These are phyloP conservation scores for Cupressus sempervirens DNA, from an alignment of 75 land plant species.

Conservation along the genomic window DNA sequence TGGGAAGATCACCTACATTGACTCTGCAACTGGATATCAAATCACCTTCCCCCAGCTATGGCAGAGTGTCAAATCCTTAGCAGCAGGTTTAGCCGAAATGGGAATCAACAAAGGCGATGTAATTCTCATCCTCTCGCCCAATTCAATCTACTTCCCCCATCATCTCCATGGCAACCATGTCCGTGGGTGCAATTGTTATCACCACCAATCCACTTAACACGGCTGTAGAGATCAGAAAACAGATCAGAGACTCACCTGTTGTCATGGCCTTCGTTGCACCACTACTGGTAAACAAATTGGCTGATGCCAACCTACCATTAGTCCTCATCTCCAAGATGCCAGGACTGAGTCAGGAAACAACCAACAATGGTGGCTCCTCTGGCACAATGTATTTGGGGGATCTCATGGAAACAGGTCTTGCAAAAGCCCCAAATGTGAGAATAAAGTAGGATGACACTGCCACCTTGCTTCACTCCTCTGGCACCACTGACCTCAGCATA, in stretches of 20 bases:
- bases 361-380: constrained; percentile 12
- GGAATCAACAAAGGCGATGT: constrained; percentile 74
- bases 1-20: constrained; percentile 67
- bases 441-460: constrained; percentile 22
- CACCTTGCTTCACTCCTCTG: constrained; percentile 76
- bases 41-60: constrained; percentile 65
- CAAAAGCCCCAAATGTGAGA: neutral
- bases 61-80: constrained; percentile 47
- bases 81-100: constrained; percentile 24
- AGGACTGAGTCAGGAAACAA: neutral
- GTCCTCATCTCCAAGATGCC: constrained; percentile 17
- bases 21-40: constrained; percentile 63
- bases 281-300: constrained; percentile 46
- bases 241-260: constrained; percentile 61
- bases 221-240: constrained; percentile 66
- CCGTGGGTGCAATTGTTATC: constrained; percentile 84
- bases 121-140: constrained; percentile 85
- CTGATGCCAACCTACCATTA: constrained; percentile 22
- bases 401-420: neutral
- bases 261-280: constrained; percentile 52
- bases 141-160: constrained; percentile 82
- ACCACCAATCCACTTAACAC: constrained; percentile 96
- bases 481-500: constrained; percentile 88
- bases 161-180: constrained; percentile 69
- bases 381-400: constrained; percentile 2